Percentiles rank a stretch among this genome's conserved stretches.
phyloP scores from a whole-genome alignment of 345 rosid genomes.

The Eucalyptus pauciflora region DNA sequence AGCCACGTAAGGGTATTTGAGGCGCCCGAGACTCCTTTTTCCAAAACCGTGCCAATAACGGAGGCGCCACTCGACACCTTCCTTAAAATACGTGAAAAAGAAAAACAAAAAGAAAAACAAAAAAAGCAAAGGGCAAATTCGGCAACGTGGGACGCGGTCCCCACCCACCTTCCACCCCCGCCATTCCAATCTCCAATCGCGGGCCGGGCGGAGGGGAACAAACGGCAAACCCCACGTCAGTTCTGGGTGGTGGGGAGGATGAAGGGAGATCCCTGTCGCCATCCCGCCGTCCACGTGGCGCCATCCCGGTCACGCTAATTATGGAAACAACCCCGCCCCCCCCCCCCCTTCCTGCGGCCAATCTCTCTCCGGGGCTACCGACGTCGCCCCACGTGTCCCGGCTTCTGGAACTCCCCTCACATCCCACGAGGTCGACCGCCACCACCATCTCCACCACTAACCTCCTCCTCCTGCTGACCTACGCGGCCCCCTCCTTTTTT shows the following conservation, averaged over 20 bases:
- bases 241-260: background rate
- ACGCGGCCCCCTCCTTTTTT: slow-evolving; percentile 2
- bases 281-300: slow-evolving; percentile 20
- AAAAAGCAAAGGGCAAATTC: background rate
- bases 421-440: background rate
- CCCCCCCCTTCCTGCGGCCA: background rate
- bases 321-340: background rate
- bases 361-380: background rate
- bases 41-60: background rate
- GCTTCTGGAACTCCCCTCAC: slow-evolving; percentile 11
- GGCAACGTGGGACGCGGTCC: background rate
- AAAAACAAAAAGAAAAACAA: too few relatives aligned
- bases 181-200: background rate
- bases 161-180: background rate
- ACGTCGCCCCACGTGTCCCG: slow-evolving; percentile 13
- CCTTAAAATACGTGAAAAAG: background rate
- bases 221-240: background rate
- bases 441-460: background rate
- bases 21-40: background rate
- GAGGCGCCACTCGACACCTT: background rate
- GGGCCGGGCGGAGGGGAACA: background rate
- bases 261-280: background rate
- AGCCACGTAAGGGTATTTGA: background rate
- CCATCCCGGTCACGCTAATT: background rate
- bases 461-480: background rate